Evolutionary conservation across 2,329 filamentous ascomycete species (phyloP).

Genomic region (Neofusicoccum umdonicola): DNA sequence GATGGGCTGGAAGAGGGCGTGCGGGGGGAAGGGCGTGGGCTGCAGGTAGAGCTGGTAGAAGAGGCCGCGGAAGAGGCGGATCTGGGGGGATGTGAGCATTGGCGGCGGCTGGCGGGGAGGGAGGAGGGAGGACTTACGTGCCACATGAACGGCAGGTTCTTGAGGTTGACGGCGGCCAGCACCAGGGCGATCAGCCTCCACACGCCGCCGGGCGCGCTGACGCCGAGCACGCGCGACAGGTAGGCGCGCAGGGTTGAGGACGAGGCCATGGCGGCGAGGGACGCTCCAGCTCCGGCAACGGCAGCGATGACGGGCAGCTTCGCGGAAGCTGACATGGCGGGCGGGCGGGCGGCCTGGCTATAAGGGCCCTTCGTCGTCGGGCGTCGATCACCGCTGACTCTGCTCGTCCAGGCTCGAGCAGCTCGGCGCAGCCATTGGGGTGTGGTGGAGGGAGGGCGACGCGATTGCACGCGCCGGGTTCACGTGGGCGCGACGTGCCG

Average conservation of each 20-base stretch:
- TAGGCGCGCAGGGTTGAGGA: conserved; percentile 24
- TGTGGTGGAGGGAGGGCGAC: not conserved
- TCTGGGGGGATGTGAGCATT: conserved; percentile 25
- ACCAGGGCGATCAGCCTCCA: conserved; percentile 36
- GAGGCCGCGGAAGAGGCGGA: conserved; percentile 47
- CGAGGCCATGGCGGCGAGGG: conserved; percentile 25
- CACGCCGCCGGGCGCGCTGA: conserved; percentile 30
- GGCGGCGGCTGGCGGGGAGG: not conserved
- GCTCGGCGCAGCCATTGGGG: not conserved
- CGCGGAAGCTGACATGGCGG: not conserved
- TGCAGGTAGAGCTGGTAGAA: conserved; percentile 49
- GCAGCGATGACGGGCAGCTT: not conserved
- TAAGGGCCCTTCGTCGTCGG: not conserved
- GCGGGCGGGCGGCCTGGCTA: not conserved
- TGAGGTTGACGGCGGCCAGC: conserved; percentile 58
- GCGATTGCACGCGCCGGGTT: not conserved
- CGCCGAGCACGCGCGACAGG: conserved; percentile 28
- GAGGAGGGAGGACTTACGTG: conserved; percentile 55
- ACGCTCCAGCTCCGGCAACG: conserved; percentile 15
- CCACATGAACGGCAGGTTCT: conserved; percentile 73
- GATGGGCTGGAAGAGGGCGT: conserved; percentile 70
- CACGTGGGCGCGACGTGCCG: conserved; percentile 1
- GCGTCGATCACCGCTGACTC: too few species aligned
- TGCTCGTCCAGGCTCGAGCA: not conserved
- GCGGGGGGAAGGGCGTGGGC: conserved; percentile 46